Conservation (phyloP, 768 basidiomycete genomes). For the Suillus luteus region DNA sequence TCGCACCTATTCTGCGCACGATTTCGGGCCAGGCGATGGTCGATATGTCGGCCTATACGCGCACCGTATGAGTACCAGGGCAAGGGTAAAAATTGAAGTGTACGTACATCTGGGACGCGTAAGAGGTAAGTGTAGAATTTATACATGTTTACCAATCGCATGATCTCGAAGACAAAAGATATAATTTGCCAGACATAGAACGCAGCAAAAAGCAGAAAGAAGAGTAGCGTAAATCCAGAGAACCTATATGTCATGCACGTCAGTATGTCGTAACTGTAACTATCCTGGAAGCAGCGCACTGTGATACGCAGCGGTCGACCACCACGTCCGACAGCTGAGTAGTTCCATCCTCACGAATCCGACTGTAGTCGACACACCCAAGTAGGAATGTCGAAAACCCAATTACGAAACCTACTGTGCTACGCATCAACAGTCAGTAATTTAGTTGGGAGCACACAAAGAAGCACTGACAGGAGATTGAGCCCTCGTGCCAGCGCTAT, state of each 20-base stretch:
- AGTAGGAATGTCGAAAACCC: slow-evolving; percentile 96
- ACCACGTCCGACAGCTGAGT: slow-evolving; percentile 79
- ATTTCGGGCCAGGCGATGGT: slow-evolving; percentile 97
- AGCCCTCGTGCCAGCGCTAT: slow-evolving; percentile 88
- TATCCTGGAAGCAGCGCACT: slow-evolving; percentile 48
- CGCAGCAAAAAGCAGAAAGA: slow-evolving; percentile 80
- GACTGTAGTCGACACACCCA: slow-evolving; percentile 92
- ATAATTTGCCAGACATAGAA: slow-evolving; percentile 91
- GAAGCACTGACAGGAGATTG: slow-evolving; percentile 84
- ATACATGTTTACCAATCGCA: slow-evolving; percentile 91
- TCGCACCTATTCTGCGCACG: slow-evolving; percentile 84
- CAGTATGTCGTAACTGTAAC: slow-evolving; percentile 13
- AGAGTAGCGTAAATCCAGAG: slow-evolving; percentile 80
- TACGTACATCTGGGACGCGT: slow-evolving; percentile 86
- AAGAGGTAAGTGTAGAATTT: slow-evolving; percentile 94
- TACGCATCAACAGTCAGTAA: slow-evolving; percentile 41
- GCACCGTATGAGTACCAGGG: slow-evolving; percentile 12
- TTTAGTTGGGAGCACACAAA: slow-evolving; percentile 18
- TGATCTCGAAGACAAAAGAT: slow-evolving; percentile 71
- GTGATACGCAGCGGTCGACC: slow-evolving; percentile 79
- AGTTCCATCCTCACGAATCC: slow-evolving; percentile 65
- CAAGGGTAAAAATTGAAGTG: slow-evolving; percentile 1
- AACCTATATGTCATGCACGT: slow-evolving; percentile 50
- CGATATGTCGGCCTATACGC: slow-evolving; percentile 85
- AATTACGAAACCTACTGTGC: slow-evolving; percentile 97